phyloP scores from a whole-genome alignment of 2,329 filamentous ascomycete genomes.

The Escovopsis sp. region DNA sequence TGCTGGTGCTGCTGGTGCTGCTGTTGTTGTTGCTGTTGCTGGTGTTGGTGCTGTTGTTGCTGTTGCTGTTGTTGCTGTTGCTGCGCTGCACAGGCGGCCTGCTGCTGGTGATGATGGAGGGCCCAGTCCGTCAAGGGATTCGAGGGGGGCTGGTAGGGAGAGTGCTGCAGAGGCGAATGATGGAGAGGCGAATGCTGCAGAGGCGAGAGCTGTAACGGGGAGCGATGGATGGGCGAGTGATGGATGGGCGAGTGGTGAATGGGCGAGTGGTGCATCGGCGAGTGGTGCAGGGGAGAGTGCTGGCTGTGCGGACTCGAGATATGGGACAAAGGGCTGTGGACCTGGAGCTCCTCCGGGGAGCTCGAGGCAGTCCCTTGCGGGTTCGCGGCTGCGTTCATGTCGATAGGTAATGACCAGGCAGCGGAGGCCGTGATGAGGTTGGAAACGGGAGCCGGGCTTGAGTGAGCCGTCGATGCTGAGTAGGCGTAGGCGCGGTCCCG shows the following conservation, averaged over 20 bases:
- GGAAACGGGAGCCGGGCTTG: constrained; percentile 17
- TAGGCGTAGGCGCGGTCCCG: constrained; percentile 32
- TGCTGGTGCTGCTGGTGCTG: neutral
- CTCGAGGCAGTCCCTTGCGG: constrained; percentile 29
- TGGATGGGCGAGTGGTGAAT: constrained; percentile 25
- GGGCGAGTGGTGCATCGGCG: constrained; percentile 17
- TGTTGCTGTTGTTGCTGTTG: constrained; percentile 14
- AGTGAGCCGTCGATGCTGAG: constrained; percentile 11
- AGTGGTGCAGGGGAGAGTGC: constrained; percentile 33
- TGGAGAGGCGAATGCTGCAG: constrained; percentile 8
- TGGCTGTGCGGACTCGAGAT: constrained; percentile 37
- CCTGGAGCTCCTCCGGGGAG: constrained; percentile 35
- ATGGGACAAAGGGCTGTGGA: constrained; percentile 32
- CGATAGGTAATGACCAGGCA: constrained; percentile 36
- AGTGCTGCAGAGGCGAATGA: constrained; percentile 34
- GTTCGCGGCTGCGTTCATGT: constrained; percentile 30
- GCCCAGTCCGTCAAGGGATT: constrained; percentile 47
- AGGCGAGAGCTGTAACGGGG: constrained; percentile 14
- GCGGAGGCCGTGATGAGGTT: constrained; percentile 22
- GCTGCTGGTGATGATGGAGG: constrained; percentile 38
- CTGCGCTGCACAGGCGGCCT: constrained; percentile 13
- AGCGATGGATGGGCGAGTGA: constrained; percentile 35
- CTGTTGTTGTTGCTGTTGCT: no score
- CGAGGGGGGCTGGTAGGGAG: constrained; percentile 35
- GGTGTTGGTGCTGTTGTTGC: neutral